phyloP scores from a whole-genome alignment of 23 red algal species.

The Rhodosorus marinus region DNA sequence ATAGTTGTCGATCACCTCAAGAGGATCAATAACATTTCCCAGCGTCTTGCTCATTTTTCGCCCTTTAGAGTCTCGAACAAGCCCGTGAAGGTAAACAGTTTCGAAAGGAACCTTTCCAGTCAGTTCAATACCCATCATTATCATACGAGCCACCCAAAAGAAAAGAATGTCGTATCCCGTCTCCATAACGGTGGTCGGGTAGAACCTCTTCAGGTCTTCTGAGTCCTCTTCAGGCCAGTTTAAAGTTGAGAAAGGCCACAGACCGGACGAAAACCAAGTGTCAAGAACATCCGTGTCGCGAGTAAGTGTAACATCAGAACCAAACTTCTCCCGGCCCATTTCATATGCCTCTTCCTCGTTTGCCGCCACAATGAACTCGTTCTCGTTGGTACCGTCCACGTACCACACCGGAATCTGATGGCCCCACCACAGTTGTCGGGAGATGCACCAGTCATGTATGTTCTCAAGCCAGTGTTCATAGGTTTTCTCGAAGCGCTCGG shows the following conservation, averaged over 20 bases:
- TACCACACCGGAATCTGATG: slow-evolving; percentile 94
- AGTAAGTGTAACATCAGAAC: slow-evolving; percentile 16
- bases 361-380: slow-evolving; percentile 58
- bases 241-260: slow-evolving; percentile 96
- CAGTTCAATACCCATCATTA: slow-evolving; percentile 70
- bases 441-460: slow-evolving; percentile 95
- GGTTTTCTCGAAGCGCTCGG: slow-evolving; percentile 82
- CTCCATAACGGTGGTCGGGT: slow-evolving; percentile 76
- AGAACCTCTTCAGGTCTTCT: slow-evolving; percentile 49
- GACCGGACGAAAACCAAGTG: slow-evolving; percentile 97
- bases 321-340: slow-evolving; percentile 28
- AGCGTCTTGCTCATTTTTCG: slow-evolving; percentile 96
- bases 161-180: slow-evolving; percentile 99
- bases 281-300: slow-evolving; percentile 90
- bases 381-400: slow-evolving; percentile 14
- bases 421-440: slow-evolving; percentile 97
- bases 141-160: slow-evolving; percentile 99
- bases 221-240: slow-evolving; percentile 75
- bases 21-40: slow-evolving; percentile 92
- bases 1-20: slow-evolving; percentile 73
- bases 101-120: slow-evolving; percentile 58
- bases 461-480: slow-evolving; percentile 95
- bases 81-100: slow-evolving; percentile 78
- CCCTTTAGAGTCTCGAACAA: slow-evolving; percentile 77
- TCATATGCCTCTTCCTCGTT: slow-evolving; percentile 38